Conservation (phyloP, 129 eudicot species). For the Flaveria trinervia region DNA sequence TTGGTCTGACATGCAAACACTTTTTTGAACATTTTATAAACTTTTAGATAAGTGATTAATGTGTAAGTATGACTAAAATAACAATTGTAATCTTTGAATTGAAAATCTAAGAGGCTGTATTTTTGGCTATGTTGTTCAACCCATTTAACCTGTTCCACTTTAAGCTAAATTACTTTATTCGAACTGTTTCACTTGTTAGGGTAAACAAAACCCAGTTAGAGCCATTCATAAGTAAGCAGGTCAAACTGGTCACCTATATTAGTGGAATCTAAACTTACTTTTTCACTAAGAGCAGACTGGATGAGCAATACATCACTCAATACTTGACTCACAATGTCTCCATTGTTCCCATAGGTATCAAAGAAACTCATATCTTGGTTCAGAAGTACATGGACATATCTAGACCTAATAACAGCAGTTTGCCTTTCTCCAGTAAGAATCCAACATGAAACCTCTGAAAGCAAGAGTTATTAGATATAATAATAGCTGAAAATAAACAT, state of each 20-base stretch:
- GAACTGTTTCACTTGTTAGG: neutral
- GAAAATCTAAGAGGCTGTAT: neutral
- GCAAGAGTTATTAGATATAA: constrained; percentile 27
- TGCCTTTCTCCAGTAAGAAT: constrained; percentile 97
- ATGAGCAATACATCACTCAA: constrained; percentile 92
- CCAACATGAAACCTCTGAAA: constrained; percentile 97
- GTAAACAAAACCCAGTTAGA: neutral
- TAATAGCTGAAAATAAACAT: constrained; percentile 17
- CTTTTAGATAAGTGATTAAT: neutral
- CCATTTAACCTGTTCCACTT: neutral
- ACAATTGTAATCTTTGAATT: neutral
- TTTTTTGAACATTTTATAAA: neutral
- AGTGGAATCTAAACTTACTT: constrained; percentile 51
- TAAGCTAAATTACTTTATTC: neutral
- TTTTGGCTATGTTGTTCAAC: neutral
- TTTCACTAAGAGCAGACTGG: constrained; percentile 98
- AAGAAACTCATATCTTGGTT: constrained; percentile 99
- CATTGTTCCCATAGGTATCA: constrained; percentile 96
- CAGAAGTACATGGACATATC: constrained; percentile 87
- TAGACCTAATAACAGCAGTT: constrained; percentile 98
- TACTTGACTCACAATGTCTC: constrained; percentile 98
- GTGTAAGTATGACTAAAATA: neutral
- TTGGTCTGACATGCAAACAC: constrained; percentile 1
- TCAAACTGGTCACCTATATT: neutral
- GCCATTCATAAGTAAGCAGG: constrained; percentile 6